Conservation (phyloP, 768 basidiomycete genomes). For the Boletus rubropictus region DNA sequence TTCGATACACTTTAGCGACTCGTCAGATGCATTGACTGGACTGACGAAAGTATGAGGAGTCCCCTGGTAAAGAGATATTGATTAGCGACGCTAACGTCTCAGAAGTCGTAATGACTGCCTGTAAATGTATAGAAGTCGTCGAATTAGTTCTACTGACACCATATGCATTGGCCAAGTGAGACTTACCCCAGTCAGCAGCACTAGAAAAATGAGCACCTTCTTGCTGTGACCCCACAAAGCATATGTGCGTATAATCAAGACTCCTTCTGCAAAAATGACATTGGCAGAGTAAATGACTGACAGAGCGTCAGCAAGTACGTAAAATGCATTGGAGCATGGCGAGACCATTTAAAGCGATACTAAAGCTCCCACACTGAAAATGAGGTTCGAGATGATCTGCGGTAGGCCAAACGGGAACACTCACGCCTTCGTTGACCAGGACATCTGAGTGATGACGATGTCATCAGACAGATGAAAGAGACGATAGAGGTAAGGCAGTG, state of each 20-base stretch:
- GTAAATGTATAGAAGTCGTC: neutral
- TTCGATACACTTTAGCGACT: neutral
- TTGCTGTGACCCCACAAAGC: constrained; percentile 19
- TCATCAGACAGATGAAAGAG: neutral
- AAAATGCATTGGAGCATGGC: neutral
- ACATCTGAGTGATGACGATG: constrained; percentile 3
- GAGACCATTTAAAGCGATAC: constrained; percentile 12
- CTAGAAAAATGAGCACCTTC: constrained; percentile 13
- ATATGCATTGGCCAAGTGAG: neutral
- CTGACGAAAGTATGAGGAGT: constrained; percentile 8
- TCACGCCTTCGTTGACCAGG: constrained; percentile 1
- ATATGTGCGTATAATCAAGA: constrained; percentile 26
- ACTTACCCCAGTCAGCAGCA: constrained; percentile 16
- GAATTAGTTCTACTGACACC: too few species aligned
- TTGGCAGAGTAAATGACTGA: constrained; percentile 10
- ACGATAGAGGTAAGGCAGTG: neutral
- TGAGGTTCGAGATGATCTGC: neutral
- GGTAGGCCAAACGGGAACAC: neutral
- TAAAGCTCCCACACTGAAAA: constrained; percentile 17
- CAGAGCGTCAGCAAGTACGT: neutral
- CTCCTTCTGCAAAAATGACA: constrained; percentile 8
- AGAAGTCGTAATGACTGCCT: constrained; percentile 11
- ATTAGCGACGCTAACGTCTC: constrained; percentile 1
- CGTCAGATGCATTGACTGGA: neutral
- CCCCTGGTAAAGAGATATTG: constrained; percentile 10